Evolutionary conservation across 2,329 filamentous ascomycete genomes (phyloP).

Genomic region (Penicillium rolfsii): DNA sequence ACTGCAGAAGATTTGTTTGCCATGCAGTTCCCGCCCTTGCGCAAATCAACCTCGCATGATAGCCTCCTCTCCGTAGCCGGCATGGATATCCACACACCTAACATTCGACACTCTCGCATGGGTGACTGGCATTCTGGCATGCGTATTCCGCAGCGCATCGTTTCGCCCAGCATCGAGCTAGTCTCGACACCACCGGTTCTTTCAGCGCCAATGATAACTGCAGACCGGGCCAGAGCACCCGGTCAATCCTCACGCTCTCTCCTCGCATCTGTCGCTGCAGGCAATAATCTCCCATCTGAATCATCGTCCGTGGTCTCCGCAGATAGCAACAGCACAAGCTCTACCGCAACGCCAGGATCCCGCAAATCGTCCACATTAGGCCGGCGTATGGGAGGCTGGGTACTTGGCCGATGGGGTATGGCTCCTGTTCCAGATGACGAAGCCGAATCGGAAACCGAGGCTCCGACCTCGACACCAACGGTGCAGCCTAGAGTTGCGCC

Average conservation of each 20-base stretch:
- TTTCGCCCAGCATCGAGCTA: constrained; percentile 47
- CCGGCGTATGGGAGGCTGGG: constrained; percentile 66
- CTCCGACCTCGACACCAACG: constrained; percentile 17
- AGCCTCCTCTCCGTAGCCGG: constrained; percentile 85
- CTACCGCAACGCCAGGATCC: constrained; percentile 21
- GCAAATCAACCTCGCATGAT: constrained; percentile 76
- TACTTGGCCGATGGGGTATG: constrained; percentile 65
- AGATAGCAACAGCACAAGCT: constrained; percentile 28
- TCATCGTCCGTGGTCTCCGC: constrained; percentile 32
- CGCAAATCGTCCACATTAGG: constrained; percentile 46
- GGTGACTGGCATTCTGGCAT: constrained; percentile 57
- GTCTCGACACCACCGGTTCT: constrained; percentile 45
- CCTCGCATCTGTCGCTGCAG: constrained; percentile 43
- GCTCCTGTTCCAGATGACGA: constrained; percentile 44
- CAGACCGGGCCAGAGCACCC: constrained; percentile 33
- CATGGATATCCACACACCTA: constrained; percentile 85
- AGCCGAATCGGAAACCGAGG: constrained; percentile 10
- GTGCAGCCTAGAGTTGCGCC: constrained; percentile 51
- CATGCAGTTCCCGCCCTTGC: constrained; percentile 53
- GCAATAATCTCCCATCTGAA: constrained; percentile 19
- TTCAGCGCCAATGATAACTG: constrained; percentile 43
- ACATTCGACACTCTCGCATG: constrained; percentile 74
- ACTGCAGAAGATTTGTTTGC: constrained; percentile 31
- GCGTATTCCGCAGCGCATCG: constrained; percentile 52
- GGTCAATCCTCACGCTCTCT: constrained; percentile 38